Percentiles rank a stretch among this genome's conserved stretches.
These are phyloP conservation scores for Fomes fomentarius DNA, from an alignment of 1,284 basidiomycete genomes.

Conservation along the genomic window DNA sequence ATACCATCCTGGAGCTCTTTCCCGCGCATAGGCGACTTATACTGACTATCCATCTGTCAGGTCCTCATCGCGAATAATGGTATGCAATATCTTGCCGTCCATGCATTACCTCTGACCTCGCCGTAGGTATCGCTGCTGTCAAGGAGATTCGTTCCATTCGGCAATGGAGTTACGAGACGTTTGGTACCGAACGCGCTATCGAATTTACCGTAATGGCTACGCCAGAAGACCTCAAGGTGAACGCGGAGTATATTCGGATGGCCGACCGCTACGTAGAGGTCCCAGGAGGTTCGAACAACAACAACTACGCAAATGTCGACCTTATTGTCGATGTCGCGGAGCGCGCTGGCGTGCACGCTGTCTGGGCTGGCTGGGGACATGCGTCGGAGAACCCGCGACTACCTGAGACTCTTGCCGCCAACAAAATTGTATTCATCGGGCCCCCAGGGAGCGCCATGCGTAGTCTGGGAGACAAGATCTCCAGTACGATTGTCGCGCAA, in stretches of 20 bases:
- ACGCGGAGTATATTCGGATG: slow-evolving; percentile 99
- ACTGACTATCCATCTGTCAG: slow-evolving; percentile 43
- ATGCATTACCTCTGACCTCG: slow-evolving; percentile 4
- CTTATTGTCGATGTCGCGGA: slow-evolving; percentile 99
- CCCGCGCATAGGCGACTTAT: background rate
- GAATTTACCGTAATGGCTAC: slow-evolving; percentile 99
- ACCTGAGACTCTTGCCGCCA: slow-evolving; percentile 91
- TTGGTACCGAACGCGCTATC: slow-evolving; percentile 94
- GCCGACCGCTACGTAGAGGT: slow-evolving; percentile 99
- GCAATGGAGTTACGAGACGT: slow-evolving; percentile 99
- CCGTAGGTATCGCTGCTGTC: slow-evolving; percentile 92
- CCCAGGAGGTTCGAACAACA: slow-evolving; percentile 97
- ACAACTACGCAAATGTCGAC: slow-evolving; percentile 99
- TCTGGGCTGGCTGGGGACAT: slow-evolving; percentile 99
- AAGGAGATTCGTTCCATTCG: slow-evolving; percentile 99
- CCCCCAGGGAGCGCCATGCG: slow-evolving; percentile 99
- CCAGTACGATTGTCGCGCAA: slow-evolving; percentile 98
- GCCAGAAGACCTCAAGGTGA: slow-evolving; percentile 97
- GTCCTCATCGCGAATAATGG: slow-evolving; percentile 97
- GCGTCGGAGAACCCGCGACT: slow-evolving; percentile 98
- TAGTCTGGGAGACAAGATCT: slow-evolving; percentile 99
- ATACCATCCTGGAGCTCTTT: background rate
- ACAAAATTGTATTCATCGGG: slow-evolving; percentile 99
- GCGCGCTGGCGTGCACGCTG: slow-evolving; percentile 96
- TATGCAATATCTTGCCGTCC: slow-evolving; percentile 34